Evolutionary conservation across 2,329 filamentous ascomycete species (phyloP).

Genomic region (Hysterium pulicare): DNA sequence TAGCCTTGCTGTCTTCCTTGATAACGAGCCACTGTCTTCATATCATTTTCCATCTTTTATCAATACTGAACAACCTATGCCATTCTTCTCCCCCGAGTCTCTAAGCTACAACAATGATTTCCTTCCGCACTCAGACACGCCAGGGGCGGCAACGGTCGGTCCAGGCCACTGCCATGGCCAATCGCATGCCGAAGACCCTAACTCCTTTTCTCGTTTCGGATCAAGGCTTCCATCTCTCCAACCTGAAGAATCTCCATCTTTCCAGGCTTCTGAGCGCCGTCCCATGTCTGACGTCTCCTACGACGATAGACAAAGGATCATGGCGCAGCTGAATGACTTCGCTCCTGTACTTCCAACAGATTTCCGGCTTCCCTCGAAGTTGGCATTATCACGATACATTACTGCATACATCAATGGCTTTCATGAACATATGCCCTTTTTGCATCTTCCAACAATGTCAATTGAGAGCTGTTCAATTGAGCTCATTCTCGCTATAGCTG

Average conservation of each 20-base stretch:
- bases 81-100: constrained; percentile 41
- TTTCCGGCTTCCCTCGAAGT: constrained; percentile 66
- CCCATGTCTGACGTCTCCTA: constrained; percentile 33
- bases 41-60: constrained; percentile 40
- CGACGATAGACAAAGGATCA: constrained; percentile 43
- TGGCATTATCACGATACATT: constrained; percentile 66
- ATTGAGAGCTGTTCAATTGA: constrained; percentile 65
- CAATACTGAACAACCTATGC: constrained; percentile 41
- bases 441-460: constrained; percentile 65
- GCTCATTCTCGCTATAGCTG: constrained; percentile 63
- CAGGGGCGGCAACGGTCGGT: constrained; percentile 8
- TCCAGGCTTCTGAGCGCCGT: constrained; percentile 11
- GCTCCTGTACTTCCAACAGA: constrained; percentile 57
- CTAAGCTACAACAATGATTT: constrained; percentile 28
- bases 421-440: constrained; percentile 57
- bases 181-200: constrained; percentile 21
- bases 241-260: constrained; percentile 30
- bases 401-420: constrained; percentile 70
- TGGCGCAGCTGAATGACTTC: constrained; percentile 60
- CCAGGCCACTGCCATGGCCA: constrained; percentile 15
- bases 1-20: constrained; percentile 37
- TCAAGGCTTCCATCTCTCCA: constrained; percentile 39
- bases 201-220: constrained; percentile 37
- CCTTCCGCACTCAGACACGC: constrained; percentile 11
- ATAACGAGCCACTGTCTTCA: constrained; percentile 35